Base-by-base conservation (phyloP, 2,329 filamentous ascomycete genomes). In the Dactylella cylindrospora region DNA sequence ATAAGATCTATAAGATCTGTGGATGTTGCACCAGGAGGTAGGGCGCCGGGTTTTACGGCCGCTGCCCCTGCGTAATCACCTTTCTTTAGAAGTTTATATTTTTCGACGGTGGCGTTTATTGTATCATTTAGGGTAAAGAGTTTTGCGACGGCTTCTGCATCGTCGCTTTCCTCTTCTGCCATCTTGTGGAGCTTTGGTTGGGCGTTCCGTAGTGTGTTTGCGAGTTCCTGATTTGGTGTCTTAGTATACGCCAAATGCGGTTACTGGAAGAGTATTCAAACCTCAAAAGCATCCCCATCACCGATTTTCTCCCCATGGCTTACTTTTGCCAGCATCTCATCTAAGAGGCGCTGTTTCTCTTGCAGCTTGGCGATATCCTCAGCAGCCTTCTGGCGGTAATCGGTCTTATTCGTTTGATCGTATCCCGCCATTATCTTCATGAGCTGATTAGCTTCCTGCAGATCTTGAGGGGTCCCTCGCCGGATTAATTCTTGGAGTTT, bases 401-500 rank as follows among this genome's bases (percentile, higher is more conserved):
- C 91, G 1, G 93, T 96, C 76, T 97, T 97, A 72, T 89, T 86
- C 68, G 90, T 80, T 57, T 88, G 96, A 73, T 98, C 93, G 73
- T 88, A 98, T 65, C 93, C 93, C 47, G 93, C 93, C 93, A 98
- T 97, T 67, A 98, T 81, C 75, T 98, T 98, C 93, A 98, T 98
- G 47, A 98, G 79, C 68, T 89, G 85, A 72, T 97, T 98, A 49
- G 93, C 93, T 76, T 98, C 93, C 72, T 96, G 91, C 59, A 98
- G 76, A 72, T 98, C 93, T 66, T 94, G 86, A 20, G 93, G 93
- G 3, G 88, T 85, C 50, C 93, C 93, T 67, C 93, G 80, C 62
- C 93, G 85, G 71, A 98, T 97, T 47, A 98, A 78, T 74, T 98
- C 93, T 72, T 98, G 93, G 13, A 98, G 79, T 74, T 98, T 98